Percentiles rank a stretch among this genome's conserved stretches.
These are phyloP conservation scores for Salmacisia buchloeana DNA, from an alignment of 1,284 basidiomycete species.

Conservation along the genomic window DNA sequence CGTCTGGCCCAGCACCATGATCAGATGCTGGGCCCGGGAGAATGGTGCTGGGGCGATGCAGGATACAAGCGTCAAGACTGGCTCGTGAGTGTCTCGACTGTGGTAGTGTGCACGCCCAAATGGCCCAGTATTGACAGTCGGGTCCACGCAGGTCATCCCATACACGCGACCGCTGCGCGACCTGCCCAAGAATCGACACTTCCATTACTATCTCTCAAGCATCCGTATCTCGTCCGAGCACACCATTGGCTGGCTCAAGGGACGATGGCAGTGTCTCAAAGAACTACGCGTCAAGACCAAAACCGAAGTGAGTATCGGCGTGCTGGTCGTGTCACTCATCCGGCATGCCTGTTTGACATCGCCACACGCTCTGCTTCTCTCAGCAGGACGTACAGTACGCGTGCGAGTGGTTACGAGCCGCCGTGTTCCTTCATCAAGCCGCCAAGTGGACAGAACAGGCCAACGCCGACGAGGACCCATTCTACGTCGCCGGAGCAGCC, in stretches of 20 bases:
- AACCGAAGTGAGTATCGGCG: background rate
- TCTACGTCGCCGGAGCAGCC: background rate
- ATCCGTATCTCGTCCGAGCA: background rate
- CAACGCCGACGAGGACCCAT: background rate
- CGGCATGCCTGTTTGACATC: background rate
- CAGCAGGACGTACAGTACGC: background rate
- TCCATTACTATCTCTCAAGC: background rate
- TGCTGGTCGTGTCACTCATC: background rate
- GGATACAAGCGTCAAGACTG: background rate
- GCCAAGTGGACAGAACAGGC: background rate
- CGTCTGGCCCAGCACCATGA: background rate
- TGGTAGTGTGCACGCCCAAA: background rate
- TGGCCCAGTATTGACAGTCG: background rate
- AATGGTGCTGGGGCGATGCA: conserved; percentile 3
- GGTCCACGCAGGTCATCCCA: background rate
- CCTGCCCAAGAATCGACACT: background rate
- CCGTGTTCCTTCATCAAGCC: background rate
- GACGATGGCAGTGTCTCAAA: background rate
- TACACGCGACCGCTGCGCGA: background rate
- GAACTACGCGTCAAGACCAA: background rate
- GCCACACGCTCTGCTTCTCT: background rate
- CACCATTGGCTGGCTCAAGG: conserved; percentile 2
- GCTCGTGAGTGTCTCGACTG: background rate
- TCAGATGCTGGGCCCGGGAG: background rate
- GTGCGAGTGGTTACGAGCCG: background rate